phyloP scores from a whole-genome alignment of 2,329 filamentous ascomycete genomes.

The Phialophora verrucosa region DNA sequence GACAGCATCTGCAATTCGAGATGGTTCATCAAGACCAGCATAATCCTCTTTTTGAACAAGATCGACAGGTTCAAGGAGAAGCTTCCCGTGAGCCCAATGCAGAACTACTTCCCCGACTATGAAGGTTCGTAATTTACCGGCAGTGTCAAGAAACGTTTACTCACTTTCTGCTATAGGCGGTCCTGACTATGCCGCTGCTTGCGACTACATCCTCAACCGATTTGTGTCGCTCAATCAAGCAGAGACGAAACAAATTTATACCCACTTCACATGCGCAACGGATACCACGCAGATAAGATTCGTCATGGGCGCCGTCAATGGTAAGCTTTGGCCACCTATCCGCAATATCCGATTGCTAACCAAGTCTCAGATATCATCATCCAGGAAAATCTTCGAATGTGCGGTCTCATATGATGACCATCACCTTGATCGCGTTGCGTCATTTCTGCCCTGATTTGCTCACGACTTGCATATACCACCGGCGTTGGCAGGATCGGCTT shows the following conservation, averaged over 20 bases:
- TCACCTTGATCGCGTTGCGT: conserved; percentile 22
- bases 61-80: conserved; percentile 78
- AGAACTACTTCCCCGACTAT: conserved; percentile 77
- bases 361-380: conserved; percentile 87
- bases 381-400: conserved; percentile 96
- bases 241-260: conserved; percentile 99
- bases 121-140: conserved; percentile 60
- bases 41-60: conserved; percentile 77
- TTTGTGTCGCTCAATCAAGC: conserved; percentile 99
- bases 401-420: conserved; percentile 78
- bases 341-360: conserved; percentile 51
- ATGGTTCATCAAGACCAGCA: conserved; percentile 75
- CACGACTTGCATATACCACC: conserved; percentile 36
- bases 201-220: conserved; percentile 98
- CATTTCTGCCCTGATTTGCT: conserved; percentile 26
- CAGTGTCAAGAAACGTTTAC: conserved; percentile 12
- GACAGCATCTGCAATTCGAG: conserved; percentile 75
- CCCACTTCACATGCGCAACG: conserved; percentile 97
- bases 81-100: conserved; percentile 73
- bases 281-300: conserved; percentile 99
- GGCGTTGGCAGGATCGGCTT: conserved; percentile 26
- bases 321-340: conserved; percentile 59
- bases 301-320: conserved; percentile 99
- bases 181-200: conserved; percentile 92
- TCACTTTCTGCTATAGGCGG: conserved; percentile 63